Conservation (phyloP, 306 rosid species). For the Quercus mongolica region DNA sequence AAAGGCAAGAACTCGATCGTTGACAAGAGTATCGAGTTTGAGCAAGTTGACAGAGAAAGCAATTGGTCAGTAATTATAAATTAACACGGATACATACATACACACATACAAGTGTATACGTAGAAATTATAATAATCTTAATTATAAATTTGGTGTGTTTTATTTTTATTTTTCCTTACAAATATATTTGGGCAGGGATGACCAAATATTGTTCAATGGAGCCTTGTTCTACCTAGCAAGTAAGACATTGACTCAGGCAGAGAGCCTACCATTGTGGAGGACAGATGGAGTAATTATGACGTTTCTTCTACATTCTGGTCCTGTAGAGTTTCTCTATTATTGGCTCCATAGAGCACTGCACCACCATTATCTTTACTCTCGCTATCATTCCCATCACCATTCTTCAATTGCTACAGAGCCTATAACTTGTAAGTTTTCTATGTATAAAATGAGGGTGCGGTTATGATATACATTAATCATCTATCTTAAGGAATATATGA, state of each 20-base stretch:
- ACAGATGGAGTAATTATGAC: constrained; percentile 27
- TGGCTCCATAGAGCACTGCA: constrained; percentile 60
- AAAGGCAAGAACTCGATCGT: not conserved
- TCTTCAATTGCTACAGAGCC: constrained; percentile 57
- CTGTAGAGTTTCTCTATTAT: constrained; percentile 43
- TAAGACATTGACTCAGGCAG: not conserved
- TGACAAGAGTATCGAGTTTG: constrained; percentile 34
- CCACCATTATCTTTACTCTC: constrained; percentile 47
- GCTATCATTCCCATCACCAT: constrained; percentile 56
- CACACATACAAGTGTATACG: no score
- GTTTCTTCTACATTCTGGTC: constrained; percentile 33
- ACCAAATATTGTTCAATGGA: constrained; percentile 37
- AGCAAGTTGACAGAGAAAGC: constrained; percentile 40
- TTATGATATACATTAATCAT: no score
- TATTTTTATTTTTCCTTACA: no score
- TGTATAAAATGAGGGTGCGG: no score
- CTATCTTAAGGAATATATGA: no score
- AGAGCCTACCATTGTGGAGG: constrained; percentile 26
- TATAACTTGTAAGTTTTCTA: constrained; percentile 31
- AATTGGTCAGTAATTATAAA: constrained; percentile 17
- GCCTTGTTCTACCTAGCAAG: not conserved
- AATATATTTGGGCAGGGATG: constrained; percentile 32
- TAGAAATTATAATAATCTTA: no score
- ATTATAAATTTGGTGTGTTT: no score
- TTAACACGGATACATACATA: no score